Conservation (phyloP, 345 rosid genomes). For the Garcia nutans region DNA sequence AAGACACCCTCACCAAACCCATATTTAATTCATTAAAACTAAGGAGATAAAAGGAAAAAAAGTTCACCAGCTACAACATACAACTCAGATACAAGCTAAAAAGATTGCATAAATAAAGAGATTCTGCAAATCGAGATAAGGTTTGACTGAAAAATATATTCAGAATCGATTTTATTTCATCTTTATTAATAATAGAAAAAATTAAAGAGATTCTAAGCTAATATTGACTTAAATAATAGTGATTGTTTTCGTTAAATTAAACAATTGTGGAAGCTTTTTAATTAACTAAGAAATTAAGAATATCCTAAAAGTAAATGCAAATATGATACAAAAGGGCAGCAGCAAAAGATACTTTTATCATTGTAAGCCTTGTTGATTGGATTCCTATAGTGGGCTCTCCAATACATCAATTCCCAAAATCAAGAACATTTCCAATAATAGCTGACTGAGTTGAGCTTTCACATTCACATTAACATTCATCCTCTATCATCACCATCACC, state of each 20-base stretch:
- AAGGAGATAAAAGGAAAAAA: background rate
- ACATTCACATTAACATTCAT: conserved; percentile 15
- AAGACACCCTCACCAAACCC: background rate
- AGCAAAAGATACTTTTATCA: conserved; percentile 23
- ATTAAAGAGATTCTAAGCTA: background rate
- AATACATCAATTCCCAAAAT: conserved; percentile 3
- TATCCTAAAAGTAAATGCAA: conserved; percentile 30
- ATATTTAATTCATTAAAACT: background rate
- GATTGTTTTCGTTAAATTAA: background rate
- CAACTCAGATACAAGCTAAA: background rate
- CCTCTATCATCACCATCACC: background rate
- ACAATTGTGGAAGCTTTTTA: conserved; percentile 5
- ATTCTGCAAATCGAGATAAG: no score
- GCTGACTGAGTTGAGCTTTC: conserved; percentile 5
- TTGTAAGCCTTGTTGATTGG: conserved; percentile 30
- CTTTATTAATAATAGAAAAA: no score
- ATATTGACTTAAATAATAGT: conserved; percentile 8
- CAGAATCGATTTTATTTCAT: no score
- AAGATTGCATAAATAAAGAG: no score
- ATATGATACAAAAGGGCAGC: conserved; percentile 3
- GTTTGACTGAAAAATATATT: no score
- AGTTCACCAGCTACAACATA: background rate
- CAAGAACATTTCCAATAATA: background rate
- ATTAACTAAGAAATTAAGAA: conserved; percentile 2
- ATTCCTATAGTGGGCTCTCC: conserved; percentile 36